phyloP scores from a whole-genome alignment of 2,329 filamentous ascomycete species.

The Nothophoma quercina region DNA sequence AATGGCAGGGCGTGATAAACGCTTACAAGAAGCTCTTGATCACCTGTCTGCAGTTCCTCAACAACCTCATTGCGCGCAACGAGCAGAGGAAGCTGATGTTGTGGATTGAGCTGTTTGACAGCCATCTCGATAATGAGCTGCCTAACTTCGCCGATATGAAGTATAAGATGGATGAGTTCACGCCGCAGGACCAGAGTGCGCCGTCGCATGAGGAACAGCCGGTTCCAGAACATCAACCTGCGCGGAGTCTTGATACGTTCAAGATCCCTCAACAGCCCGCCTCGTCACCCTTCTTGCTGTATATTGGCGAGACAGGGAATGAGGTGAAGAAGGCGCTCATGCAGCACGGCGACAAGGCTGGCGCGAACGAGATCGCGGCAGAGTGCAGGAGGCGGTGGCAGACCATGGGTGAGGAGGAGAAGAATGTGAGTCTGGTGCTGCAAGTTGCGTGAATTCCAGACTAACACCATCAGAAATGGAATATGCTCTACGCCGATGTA shows the following conservation, averaged over 20 bases:
- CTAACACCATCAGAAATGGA: slow-evolving; percentile 49
- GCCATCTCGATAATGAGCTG: slow-evolving; percentile 54
- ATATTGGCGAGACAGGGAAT: slow-evolving; percentile 49
- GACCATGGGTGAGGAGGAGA: slow-evolving; percentile 49
- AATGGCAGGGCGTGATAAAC: slow-evolving; percentile 71
- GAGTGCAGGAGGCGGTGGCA: slow-evolving; percentile 52
- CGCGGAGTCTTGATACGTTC: slow-evolving; percentile 40
- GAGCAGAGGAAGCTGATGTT: slow-evolving; percentile 70
- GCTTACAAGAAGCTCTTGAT: slow-evolving; percentile 71
- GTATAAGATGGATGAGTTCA: slow-evolving; percentile 45
- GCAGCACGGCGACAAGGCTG: slow-evolving; percentile 47
- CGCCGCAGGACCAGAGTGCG: slow-evolving; percentile 28
- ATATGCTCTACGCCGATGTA: slow-evolving; percentile 50
- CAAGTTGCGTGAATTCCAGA: too few species aligned
- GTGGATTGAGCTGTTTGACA: slow-evolving; percentile 71
- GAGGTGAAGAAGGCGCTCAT: slow-evolving; percentile 49
- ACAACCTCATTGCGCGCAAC: slow-evolving; percentile 71
- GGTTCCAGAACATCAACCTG: slow-evolving; percentile 19
- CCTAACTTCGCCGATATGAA: slow-evolving; percentile 49
- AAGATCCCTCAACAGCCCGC: slow-evolving; percentile 49
- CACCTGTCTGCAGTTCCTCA: slow-evolving; percentile 70
- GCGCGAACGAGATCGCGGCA: slow-evolving; percentile 52
- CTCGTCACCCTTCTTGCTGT: slow-evolving; percentile 51
- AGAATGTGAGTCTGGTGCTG: slow-evolving; percentile 41
- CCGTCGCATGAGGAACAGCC: slow-evolving; percentile 18